Base-by-base conservation (phyloP, 768 basidiomycete genomes). In the Serendipita sp. region DNA sequence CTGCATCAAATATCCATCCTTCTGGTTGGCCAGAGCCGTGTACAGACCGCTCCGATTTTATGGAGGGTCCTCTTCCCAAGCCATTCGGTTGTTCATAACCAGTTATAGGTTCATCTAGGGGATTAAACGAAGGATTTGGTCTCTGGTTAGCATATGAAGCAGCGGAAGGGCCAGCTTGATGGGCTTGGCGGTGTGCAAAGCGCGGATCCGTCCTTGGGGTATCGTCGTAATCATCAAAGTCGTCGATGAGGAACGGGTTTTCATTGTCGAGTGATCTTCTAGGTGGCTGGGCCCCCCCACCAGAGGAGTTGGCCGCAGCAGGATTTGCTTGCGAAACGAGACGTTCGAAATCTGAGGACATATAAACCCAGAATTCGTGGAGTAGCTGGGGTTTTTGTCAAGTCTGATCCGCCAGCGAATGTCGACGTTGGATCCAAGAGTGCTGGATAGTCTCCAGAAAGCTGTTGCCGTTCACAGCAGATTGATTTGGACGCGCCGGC, bases 241-340 rank as follows among this genome's bases (percentile, higher is more conserved):
- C 70, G 65, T 71, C 70, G 73, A 89, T 86, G 74, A 91, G 91
- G 73, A 91, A 91, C n/a, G 88, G 89, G 74, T 91, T 64, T 62
- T 38, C 48, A 38, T 44, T 62, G 44, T 45, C 51, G 65, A 35
- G 41, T 28, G 62, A 76, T 74, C 65, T 75, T 71, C 51, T 81
- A 77, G 34, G 85, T 85, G 15, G 85, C 85, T 72, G 87, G 86
- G 63, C 80, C 79, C 70, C 76, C 75, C 28, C 48, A 76, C 66
- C 77, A 51, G 68, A 76, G 74, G 28, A 41, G 16, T 4, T 63
- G 32, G 69, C 78, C 64, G 80, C 69, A 45, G 85, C 85, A 34
- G 85, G 86, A 70, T 88, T 88, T 38, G 83, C 82, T 70, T 81
- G 80, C 10, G 85, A 83, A 65, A 89, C 86, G 64, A 89, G 81